Evolutionary conservation across 495 filamentous ascomycete species (phyloP).

Genomic region (Daldinia caldariorum): DNA sequence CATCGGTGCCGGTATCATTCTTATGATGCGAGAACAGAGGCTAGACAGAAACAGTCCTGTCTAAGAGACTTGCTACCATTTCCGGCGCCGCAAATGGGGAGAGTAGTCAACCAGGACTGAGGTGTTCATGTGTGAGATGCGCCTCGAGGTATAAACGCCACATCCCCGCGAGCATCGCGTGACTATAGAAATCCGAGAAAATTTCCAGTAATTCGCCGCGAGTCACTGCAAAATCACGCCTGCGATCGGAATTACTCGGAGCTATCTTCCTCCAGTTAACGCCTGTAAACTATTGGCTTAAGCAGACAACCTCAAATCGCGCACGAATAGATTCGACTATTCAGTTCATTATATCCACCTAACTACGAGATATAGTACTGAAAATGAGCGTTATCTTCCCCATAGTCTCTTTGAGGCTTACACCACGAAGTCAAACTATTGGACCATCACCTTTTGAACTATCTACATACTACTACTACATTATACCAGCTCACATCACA

Average conservation of each 20-base stretch:
- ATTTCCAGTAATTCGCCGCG: not conserved
- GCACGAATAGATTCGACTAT: not conserved
- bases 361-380: not conserved
- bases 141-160: slow-evolving; percentile 3
- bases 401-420: too few species aligned
- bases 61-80: not conserved
- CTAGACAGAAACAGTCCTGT: slow-evolving; percentile 8
- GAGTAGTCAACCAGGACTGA: not conserved
- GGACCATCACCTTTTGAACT: too few species aligned
- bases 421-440: too few species aligned
- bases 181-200: slow-evolving; percentile 11
- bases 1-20: slow-evolving; percentile 18
- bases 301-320: not conserved
- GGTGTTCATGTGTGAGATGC: not conserved
- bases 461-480: too few species aligned
- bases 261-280: not conserved
- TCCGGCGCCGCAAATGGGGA: not conserved
- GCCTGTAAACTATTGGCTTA: not conserved
- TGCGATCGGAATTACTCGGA: not conserved
- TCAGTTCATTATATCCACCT: not conserved
- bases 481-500: too few species aligned
- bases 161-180: not conserved
- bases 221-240: not conserved
- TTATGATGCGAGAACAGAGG: slow-evolving; percentile 32
- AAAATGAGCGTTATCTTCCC: not conserved